A percentile compares a stretch with the other conserved stretches of the same genome.
These are phyloP conservation scores for Neonectria neomacrospora DNA, from an alignment of 2,329 filamentous ascomycete species.

Conservation along the genomic window DNA sequence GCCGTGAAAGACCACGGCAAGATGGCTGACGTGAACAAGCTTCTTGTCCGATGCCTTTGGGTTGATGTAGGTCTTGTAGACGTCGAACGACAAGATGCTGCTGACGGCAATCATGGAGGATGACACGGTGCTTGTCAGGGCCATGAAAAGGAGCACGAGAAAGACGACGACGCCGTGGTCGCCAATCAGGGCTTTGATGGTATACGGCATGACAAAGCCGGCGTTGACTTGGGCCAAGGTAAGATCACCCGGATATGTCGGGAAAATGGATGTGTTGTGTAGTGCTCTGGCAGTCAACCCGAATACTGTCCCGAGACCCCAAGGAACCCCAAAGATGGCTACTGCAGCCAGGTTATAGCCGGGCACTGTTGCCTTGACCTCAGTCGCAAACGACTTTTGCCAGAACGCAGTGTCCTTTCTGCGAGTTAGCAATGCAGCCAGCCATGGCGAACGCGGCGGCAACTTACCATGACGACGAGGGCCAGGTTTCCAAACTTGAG, in stretches of 20 bases:
- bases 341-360: neutral
- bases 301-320: constrained; percentile 1
- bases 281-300: constrained; percentile 2
- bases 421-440: neutral
- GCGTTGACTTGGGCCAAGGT: constrained; percentile 12
- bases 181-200: constrained; percentile 8
- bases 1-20: neutral
- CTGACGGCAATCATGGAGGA: constrained; percentile 10
- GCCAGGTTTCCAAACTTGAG: constrained; percentile 1
- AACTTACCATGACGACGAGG: neutral
- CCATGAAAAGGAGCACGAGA: constrained; percentile 17
- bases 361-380: neutral
- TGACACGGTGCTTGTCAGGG: neutral
- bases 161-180: constrained; percentile 7
- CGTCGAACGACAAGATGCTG: constrained; percentile 9
- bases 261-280: constrained; percentile 3
- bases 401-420: neutral
- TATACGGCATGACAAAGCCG: constrained; percentile 14
- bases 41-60: constrained; percentile 1
- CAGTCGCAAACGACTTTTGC: neutral
- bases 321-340: neutral
- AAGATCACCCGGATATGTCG: constrained; percentile 16
- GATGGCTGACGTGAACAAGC: neutral
- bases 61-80: constrained; percentile 14
- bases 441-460: too few relatives aligned